phyloP scores from a whole-genome alignment of 1,139 yeast genomes.

The Sugiyamaella paludigena region DNA sequence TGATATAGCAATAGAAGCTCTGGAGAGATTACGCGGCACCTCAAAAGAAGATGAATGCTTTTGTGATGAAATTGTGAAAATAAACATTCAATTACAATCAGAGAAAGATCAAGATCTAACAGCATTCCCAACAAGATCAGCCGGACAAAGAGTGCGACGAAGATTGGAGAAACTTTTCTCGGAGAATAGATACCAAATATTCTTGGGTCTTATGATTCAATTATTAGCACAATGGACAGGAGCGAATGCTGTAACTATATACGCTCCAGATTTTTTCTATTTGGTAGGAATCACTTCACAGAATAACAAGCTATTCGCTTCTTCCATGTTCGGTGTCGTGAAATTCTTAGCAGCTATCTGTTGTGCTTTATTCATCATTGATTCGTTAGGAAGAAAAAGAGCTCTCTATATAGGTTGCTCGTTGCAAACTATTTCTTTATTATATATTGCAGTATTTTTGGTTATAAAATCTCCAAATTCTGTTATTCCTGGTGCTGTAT shows the following conservation, averaged over 20 bases:
- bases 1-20: constrained; percentile 41
- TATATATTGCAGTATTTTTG: constrained; percentile 48
- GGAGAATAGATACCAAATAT: constrained; percentile 37
- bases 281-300: constrained; percentile 46
- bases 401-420: constrained; percentile 45
- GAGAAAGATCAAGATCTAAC: constrained; percentile 1
- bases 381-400: constrained; percentile 48
- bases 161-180: constrained; percentile 32
- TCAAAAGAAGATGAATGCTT: constrained; percentile 52
- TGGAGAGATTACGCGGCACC: constrained; percentile 49
- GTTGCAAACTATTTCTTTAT: constrained; percentile 38
- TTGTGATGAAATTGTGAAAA: constrained; percentile 52
- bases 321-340: constrained; percentile 53
- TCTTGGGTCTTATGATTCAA: constrained; percentile 38
- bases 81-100: constrained; percentile 22
- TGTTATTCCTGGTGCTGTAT: constrained; percentile 33
- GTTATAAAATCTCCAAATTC: constrained; percentile 38
- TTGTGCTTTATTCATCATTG: constrained; percentile 49
- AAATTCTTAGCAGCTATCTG: constrained; percentile 46
- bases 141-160: neutral
- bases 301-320: constrained; percentile 43
- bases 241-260: constrained; percentile 60
- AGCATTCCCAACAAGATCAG: neutral
- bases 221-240: constrained; percentile 63
- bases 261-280: constrained; percentile 49